phyloP scores from a whole-genome alignment of 2,329 filamentous ascomycete species.

The Hirsutella rhossiliensis region DNA sequence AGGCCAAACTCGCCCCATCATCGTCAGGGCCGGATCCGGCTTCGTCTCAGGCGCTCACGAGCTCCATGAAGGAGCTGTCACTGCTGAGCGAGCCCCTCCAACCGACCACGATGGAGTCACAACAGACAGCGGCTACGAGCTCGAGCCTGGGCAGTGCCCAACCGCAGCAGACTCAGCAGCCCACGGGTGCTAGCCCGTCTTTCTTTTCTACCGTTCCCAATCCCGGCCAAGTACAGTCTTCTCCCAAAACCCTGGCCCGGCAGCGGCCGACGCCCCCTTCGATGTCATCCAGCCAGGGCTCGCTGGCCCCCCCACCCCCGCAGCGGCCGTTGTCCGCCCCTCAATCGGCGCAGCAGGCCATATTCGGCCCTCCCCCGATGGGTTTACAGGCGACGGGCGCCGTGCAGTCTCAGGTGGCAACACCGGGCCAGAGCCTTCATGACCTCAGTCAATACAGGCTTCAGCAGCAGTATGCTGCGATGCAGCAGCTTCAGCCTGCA shows the following conservation, averaged over 20 bases:
- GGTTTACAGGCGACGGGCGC: slow-evolving; percentile 76
- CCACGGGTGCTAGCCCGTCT: slow-evolving; percentile 42
- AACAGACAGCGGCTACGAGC: slow-evolving; percentile 11
- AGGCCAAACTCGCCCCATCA: slow-evolving; percentile 13
- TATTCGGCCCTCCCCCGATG: slow-evolving; percentile 62
- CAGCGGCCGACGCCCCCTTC: slow-evolving; percentile 64
- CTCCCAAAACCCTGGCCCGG: slow-evolving; percentile 26
- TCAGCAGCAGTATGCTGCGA: slow-evolving; percentile 45
- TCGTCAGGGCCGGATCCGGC: not conserved
- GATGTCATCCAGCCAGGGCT: slow-evolving; percentile 42
- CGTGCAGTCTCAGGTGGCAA: slow-evolving; percentile 49
- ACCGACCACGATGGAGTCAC: slow-evolving; percentile 29
- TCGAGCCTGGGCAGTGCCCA: slow-evolving; percentile 1
- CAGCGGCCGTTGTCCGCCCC: slow-evolving; percentile 78
- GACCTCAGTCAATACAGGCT: slow-evolving; percentile 57
- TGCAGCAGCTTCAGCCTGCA: slow-evolving; percentile 29
- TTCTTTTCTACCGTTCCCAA: slow-evolving; percentile 38
- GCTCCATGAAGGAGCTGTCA: slow-evolving; percentile 51
- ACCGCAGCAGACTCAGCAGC: slow-evolving; percentile 25
- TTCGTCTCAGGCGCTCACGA: slow-evolving; percentile 18
- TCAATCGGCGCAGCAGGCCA: slow-evolving; percentile 62
- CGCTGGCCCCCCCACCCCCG: slow-evolving; percentile 65
- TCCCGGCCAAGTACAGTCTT: slow-evolving; percentile 27
- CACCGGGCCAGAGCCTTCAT: slow-evolving; percentile 63
- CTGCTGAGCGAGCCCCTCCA: slow-evolving; percentile 40